These are phyloP conservation scores for Penicillium sp. DNA, from an alignment of 2,329 filamentous ascomycete genomes.

Conservation along the genomic window DNA sequence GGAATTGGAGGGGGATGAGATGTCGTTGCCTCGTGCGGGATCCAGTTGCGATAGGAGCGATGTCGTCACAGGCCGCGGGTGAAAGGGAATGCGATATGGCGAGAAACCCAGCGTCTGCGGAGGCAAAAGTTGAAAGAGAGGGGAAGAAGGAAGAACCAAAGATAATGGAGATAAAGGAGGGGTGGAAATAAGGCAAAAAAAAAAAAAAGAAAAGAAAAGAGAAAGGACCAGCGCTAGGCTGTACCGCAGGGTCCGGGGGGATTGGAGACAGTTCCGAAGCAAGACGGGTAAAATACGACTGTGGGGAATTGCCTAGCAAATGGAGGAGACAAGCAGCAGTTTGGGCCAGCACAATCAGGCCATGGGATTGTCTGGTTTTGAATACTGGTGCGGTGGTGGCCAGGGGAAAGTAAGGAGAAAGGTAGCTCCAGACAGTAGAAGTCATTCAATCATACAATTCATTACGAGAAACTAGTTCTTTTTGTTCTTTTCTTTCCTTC, in stretches of 20 bases:
- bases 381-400: background rate
- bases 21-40: constrained; percentile 2
- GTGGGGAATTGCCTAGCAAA: constrained; percentile 16
- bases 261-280: constrained; percentile 19
- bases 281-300: constrained; percentile 29
- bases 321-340: background rate
- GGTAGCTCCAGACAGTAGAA: background rate
- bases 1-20: constrained; percentile 20
- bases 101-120: constrained; percentile 28
- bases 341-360: background rate
- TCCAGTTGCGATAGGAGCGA: constrained; percentile 2
- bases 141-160: constrained; percentile 10
- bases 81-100: constrained; percentile 13
- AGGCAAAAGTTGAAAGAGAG: constrained; percentile 11
- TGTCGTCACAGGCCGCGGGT: constrained; percentile 35
- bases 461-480: too few species aligned
- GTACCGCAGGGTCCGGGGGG: constrained; percentile 28
- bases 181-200: constrained; percentile 17
- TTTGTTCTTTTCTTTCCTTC: too few species aligned
- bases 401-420: background rate
- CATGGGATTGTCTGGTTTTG: background rate
- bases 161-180: constrained; percentile 10
- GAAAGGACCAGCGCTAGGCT: background rate
- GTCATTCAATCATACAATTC: too few species aligned
- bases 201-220: background rate